phyloP scores from a whole-genome alignment of 108 stramenopile genomes.

The Pseudonitzschia multiseries region DNA sequence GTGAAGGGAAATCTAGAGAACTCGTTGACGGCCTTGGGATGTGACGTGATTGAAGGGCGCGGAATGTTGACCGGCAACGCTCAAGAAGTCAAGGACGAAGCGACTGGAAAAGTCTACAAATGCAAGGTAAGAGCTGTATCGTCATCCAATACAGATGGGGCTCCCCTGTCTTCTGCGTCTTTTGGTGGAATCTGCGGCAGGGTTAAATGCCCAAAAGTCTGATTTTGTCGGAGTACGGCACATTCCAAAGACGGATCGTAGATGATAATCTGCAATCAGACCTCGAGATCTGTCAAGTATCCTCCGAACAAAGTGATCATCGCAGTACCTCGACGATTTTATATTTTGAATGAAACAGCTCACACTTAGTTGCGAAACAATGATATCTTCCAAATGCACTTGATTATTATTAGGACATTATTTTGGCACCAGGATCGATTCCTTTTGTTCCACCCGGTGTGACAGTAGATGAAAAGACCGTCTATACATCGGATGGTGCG shows the following conservation, averaged over 20 bases:
- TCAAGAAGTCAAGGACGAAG: slow-evolving; percentile 85
- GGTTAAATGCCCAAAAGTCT: too few relatives aligned
- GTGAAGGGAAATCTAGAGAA: slow-evolving; percentile 94
- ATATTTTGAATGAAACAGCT: too few relatives aligned
- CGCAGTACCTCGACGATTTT: background rate
- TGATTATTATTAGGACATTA: slow-evolving; percentile 75
- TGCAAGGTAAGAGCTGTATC: slow-evolving; percentile 77
- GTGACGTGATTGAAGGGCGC: slow-evolving; percentile 85
- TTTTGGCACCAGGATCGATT: slow-evolving; percentile 96
- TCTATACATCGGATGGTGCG: slow-evolving; percentile 96
- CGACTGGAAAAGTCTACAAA: slow-evolving; percentile 85
- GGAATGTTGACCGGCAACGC: slow-evolving; percentile 81
- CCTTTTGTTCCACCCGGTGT: slow-evolving; percentile 98
- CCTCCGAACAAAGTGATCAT: background rate
- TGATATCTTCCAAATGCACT: background rate
- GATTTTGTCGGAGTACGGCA: background rate
- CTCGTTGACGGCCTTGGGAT: slow-evolving; percentile 82
- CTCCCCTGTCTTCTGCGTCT: background rate
- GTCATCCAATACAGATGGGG: too few relatives aligned
- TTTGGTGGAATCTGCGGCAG: background rate
- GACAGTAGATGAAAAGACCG: slow-evolving; percentile 94
- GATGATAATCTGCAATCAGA: too few relatives aligned
- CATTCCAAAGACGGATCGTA: background rate
- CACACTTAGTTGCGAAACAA: too few relatives aligned
- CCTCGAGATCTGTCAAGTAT: too few relatives aligned